Evolutionary conservation across 2,329 filamentous ascomycete genomes (phyloP).

Genomic region (Ophiostoma triangulosporum): DNA sequence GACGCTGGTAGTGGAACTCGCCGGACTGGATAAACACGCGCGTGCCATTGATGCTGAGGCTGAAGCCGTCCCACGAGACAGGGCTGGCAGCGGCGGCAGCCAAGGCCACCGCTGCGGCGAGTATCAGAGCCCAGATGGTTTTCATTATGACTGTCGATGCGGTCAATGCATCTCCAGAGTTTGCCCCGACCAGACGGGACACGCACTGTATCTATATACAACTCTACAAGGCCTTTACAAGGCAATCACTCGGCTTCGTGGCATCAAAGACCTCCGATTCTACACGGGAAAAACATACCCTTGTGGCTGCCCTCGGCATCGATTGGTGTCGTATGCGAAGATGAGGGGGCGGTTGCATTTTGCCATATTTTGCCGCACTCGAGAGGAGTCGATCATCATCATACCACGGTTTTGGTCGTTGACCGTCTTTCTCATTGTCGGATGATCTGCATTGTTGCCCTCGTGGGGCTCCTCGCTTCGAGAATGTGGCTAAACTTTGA

Average conservation of each 20-base stretch:
- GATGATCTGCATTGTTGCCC: no score
- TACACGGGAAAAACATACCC: neutral
- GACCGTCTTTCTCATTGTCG: no score
- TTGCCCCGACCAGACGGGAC: no score
- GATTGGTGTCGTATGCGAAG: neutral
- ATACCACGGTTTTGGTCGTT: no score
- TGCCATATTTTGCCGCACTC: neutral
- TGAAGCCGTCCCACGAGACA: constrained; percentile 39
- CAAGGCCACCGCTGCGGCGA: neutral
- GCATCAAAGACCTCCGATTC: neutral
- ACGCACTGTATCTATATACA: neutral
- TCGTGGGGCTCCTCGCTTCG: no score
- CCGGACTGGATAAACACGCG: constrained; percentile 33
- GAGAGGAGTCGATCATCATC: no score
- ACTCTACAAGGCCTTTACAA: neutral
- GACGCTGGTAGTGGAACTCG: constrained; percentile 39
- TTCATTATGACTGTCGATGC: neutral
- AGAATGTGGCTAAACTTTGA: no score
- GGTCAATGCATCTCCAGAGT: no score
- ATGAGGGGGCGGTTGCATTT: neutral
- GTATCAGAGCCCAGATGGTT: neutral
- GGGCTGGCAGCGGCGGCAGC: constrained; percentile 27
- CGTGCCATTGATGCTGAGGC: constrained; percentile 33
- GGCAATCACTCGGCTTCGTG: neutral
- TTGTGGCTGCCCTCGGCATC: neutral